Evolutionary conservation across 441 rosid genomes (phyloP).

Genomic region (Sinapis alba): DNA sequence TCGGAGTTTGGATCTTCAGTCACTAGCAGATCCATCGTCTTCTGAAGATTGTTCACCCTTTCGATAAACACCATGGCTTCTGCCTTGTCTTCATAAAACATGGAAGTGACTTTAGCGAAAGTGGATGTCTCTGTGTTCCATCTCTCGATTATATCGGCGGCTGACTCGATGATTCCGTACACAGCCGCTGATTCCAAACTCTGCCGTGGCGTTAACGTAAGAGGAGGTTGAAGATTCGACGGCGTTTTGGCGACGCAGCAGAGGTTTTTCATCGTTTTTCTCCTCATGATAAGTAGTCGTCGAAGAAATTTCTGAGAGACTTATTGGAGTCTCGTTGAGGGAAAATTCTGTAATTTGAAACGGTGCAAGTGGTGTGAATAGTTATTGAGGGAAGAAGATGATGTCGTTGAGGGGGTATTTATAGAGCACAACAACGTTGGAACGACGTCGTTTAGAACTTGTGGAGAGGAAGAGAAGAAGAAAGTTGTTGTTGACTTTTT

Average conservation of each 20-base stretch:
- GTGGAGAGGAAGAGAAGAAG: constrained; percentile 17
- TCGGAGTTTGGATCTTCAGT: constrained; percentile 41
- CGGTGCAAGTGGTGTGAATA: constrained; percentile 11
- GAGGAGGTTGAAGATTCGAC: constrained; percentile 41
- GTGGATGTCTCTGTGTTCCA: constrained; percentile 66
- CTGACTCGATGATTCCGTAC: constrained; percentile 50
- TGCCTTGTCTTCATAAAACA: constrained; percentile 63
- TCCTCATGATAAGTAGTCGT: constrained; percentile 36
- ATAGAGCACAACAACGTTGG: neutral
- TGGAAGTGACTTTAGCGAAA: constrained; percentile 61
- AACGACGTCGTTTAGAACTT: constrained; percentile 18
- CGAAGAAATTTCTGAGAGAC: neutral
- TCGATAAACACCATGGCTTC: constrained; percentile 70
- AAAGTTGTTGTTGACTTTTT: constrained; percentile 27
- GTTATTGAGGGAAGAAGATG: neutral
- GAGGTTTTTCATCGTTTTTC: constrained; percentile 58
- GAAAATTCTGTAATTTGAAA: neutral
- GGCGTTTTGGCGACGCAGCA: constrained; percentile 54
- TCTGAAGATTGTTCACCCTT: constrained; percentile 60
- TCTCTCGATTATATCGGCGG: constrained; percentile 57
- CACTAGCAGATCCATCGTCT: constrained; percentile 50
- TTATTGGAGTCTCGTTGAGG: neutral
- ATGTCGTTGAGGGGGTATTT: constrained; percentile 22
- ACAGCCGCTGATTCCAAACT: constrained; percentile 44
- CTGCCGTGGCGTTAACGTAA: constrained; percentile 36